phyloP scores from a whole-genome alignment of 2,329 filamentous ascomycete genomes.

The Venturia pyrina region DNA sequence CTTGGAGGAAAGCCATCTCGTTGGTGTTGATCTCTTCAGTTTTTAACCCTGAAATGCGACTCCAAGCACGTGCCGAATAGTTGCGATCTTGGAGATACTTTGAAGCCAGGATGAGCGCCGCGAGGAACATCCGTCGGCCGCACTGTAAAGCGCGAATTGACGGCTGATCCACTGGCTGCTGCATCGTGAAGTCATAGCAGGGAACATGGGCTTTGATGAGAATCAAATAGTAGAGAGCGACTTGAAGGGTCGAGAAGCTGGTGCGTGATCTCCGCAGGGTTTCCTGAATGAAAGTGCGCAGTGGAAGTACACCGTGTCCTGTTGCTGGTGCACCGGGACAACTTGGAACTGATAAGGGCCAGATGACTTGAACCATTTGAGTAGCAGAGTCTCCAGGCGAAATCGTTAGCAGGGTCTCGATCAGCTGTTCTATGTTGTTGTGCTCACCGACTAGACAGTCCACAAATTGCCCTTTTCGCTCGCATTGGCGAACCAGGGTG shows the following conservation, averaged over 20 bases:
- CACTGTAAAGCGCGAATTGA: constrained; percentile 78
- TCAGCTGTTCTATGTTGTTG: background rate
- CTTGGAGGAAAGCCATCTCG: constrained; percentile 81
- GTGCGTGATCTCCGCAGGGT: constrained; percentile 89
- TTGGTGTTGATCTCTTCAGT: constrained; percentile 94
- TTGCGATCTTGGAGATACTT: constrained; percentile 98
- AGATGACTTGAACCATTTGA: constrained; percentile 94
- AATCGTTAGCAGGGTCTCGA: constrained; percentile 14
- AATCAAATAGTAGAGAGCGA: constrained; percentile 91
- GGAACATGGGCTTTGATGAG: constrained; percentile 87
- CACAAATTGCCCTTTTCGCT: constrained; percentile 91
- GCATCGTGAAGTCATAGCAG: constrained; percentile 72
- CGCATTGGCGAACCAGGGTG: constrained; percentile 70
- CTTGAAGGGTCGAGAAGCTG: constrained; percentile 94
- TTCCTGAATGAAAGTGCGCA: constrained; percentile 96
- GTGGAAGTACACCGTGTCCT: constrained; percentile 73
- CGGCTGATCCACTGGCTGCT: constrained; percentile 65
- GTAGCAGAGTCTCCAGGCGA: constrained; percentile 75
- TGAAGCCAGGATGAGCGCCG: constrained; percentile 87
- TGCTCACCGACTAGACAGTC: constrained; percentile 93
- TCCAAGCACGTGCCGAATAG: constrained; percentile 96
- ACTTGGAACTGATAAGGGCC: constrained; percentile 78
- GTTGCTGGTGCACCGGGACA: constrained; percentile 57
- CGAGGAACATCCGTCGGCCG: constrained; percentile 93
- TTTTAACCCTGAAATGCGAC: constrained; percentile 95